Conservation (phyloP, 2,329 filamentous ascomycete species). For the Sporothrix variecibatus region DNA sequence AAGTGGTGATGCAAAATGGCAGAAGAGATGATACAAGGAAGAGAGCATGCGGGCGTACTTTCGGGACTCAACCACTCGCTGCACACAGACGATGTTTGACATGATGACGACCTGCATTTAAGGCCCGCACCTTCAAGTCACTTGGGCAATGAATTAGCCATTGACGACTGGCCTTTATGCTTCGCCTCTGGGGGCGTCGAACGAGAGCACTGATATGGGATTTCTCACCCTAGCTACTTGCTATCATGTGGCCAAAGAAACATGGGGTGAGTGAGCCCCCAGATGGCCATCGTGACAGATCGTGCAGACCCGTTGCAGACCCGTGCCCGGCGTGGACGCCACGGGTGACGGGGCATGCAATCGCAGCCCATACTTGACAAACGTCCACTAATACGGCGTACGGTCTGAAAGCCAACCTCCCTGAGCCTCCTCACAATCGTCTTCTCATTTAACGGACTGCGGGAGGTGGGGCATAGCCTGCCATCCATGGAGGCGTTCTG, state of each 20-base stretch:
- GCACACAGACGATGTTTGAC: background rate
- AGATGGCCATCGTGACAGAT: constrained; percentile 20
- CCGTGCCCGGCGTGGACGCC: constrained; percentile 6
- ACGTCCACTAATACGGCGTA: constrained; percentile 12
- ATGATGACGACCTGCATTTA: background rate
- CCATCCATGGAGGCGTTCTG: constrained; percentile 23
- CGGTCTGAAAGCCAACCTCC: background rate
- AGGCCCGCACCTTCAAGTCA: constrained; percentile 4
- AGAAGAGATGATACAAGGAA: constrained; percentile 2
- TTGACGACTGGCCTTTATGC: background rate
- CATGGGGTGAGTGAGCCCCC: constrained; percentile 4
- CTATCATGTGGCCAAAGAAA: constrained; percentile 19
- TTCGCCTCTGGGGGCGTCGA: background rate
- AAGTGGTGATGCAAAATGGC: background rate
- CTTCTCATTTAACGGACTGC: constrained; percentile 23
- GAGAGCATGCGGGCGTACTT: background rate
- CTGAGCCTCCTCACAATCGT: background rate
- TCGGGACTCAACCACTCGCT: background rate
- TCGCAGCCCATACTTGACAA: background rate
- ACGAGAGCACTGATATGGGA: background rate
- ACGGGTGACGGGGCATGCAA: background rate
- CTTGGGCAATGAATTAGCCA: background rate
- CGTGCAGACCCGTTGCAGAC: constrained; percentile 21
- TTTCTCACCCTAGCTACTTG: background rate
- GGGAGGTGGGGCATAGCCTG: constrained; percentile 22